Percentiles rank a stretch among this genome's conserved stretches.
phyloP scores from a whole-genome alignment of 305 asterid genomes.

The Fraxinus sp. region DNA sequence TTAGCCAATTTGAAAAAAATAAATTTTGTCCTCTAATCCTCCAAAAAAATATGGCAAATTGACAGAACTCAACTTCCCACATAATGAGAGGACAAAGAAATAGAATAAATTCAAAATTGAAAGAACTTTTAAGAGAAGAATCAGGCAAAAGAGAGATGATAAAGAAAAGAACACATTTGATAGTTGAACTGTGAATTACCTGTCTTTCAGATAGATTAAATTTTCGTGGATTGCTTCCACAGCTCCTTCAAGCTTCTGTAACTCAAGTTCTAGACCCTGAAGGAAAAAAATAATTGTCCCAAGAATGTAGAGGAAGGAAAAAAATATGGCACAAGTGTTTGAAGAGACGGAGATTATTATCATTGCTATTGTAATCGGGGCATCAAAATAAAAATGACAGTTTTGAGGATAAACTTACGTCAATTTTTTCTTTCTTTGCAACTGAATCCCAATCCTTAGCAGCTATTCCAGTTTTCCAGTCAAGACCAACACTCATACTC shows the following conservation, averaged over 20 bases:
- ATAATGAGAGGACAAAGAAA: background rate
- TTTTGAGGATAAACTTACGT: conserved; percentile 24
- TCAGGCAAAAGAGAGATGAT: background rate
- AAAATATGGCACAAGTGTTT: background rate
- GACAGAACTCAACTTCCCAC: background rate
- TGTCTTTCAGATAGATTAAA: conserved; percentile 13
- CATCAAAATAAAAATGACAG: background rate
- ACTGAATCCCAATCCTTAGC: conserved; percentile 51
- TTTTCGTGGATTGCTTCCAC: conserved; percentile 16
- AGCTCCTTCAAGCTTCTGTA: conserved; percentile 23
- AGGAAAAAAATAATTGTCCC: background rate
- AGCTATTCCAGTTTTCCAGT: conserved; percentile 51
- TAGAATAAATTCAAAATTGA: background rate
- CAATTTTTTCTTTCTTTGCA: conserved; percentile 49
- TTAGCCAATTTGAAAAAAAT: background rate
- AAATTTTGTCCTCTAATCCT: background rate
- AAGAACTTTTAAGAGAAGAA: background rate
- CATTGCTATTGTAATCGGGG: background rate
- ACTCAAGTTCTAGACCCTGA: conserved; percentile 64
- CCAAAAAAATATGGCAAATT: background rate
- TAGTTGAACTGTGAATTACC: background rate
- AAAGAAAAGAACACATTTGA: background rate
- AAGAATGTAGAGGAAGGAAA: background rate
- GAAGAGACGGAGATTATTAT: background rate
- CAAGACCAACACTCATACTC: conserved; percentile 47